Evolutionary conservation across 192 early-diverging fungal species (phyloP).

Genomic region (Coemansia sp.): DNA sequence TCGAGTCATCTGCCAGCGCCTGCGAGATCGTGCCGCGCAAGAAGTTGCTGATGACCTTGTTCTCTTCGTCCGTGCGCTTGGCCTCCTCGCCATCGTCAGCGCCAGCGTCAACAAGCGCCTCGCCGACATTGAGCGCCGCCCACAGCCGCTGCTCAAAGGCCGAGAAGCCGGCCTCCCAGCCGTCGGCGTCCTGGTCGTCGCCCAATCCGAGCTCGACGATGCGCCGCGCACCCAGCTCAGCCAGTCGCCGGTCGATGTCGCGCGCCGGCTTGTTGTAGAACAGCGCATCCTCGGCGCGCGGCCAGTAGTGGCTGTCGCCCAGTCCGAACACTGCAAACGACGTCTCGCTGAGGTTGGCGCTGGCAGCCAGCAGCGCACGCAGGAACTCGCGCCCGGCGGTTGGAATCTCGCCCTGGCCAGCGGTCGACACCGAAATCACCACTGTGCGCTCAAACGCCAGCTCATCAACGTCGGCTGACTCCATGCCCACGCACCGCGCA

Average conservation of each 20-base stretch:
- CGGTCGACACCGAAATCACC: constrained; percentile 77
- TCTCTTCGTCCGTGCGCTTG: constrained; percentile 81
- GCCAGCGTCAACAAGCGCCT: constrained; percentile 60
- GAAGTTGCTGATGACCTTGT: constrained; percentile 90
- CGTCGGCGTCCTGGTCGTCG: constrained; percentile 94
- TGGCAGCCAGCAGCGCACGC: constrained; percentile 68
- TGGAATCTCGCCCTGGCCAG: constrained; percentile 97
- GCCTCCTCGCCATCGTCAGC: constrained; percentile 59
- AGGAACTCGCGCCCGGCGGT: constrained; percentile 87
- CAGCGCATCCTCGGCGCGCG: constrained; percentile 81
- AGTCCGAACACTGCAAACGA: constrained; percentile 83
- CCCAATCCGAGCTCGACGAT: constrained; percentile 73
- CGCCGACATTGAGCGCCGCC: constrained; percentile 76
- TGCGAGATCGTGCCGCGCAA: constrained; percentile 90
- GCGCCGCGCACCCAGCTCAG: constrained; percentile 69
- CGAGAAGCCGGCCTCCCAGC: constrained; percentile 78
- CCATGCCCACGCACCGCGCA: constrained; percentile 76
- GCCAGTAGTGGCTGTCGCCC: constrained; percentile 97
- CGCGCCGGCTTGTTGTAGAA: constrained; percentile 92
- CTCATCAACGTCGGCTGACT: constrained; percentile 80
- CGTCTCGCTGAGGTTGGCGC: constrained; percentile 64
- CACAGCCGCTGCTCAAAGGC: constrained; percentile 81
- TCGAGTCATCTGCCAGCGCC: constrained; percentile 78
- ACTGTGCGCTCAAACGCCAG: constrained; percentile 76
- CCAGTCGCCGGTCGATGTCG: constrained; percentile 79